A percentile compares a stretch with the other conserved stretches of the same genome.
phyloP scores from a whole-genome alignment of 257 asterid genomes.

The Handroanthus guayacan region DNA sequence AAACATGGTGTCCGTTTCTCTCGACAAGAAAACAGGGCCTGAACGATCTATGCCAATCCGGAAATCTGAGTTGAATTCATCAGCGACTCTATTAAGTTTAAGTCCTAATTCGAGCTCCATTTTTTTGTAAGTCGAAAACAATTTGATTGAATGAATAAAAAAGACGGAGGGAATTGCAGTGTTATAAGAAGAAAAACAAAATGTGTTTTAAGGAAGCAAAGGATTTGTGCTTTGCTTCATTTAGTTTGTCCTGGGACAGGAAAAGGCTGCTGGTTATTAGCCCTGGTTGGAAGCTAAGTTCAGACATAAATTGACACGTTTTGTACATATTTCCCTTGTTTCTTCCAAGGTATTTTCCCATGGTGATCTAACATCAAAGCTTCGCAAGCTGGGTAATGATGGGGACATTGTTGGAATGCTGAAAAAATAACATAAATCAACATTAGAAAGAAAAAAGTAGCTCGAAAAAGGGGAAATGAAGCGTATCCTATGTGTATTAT shows the following conservation, averaged over 20 bases:
- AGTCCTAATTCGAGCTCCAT: constrained; percentile 76
- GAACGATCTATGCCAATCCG: constrained; percentile 55
- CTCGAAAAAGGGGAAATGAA: background rate
- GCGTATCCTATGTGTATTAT: background rate
- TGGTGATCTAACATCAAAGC: background rate
- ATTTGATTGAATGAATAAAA: constrained; percentile 19
- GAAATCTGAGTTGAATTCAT: constrained; percentile 60
- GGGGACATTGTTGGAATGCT: background rate
- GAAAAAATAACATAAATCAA: background rate
- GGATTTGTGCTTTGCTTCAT: constrained; percentile 74
- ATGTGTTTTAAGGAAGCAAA: constrained; percentile 38
- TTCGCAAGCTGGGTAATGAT: background rate
- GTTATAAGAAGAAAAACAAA: background rate
- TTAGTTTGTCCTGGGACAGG: background rate
- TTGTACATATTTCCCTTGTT: background rate
- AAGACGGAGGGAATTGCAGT: background rate
- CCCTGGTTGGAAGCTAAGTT: constrained; percentile 25
- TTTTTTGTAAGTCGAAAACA: background rate
- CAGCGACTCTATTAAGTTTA: constrained; percentile 53
- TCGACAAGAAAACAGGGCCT: constrained; percentile 65
- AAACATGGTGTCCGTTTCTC: constrained; percentile 71
- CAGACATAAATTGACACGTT: constrained; percentile 20
- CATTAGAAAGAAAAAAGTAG: background rate
- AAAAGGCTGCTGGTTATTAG: background rate
- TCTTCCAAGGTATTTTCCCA: constrained; percentile 3